Evolutionary conservation across 2,329 filamentous ascomycete genomes (phyloP), one percentile per base, ranked within the genome.

Genomic region (Venturia oleaginea): DNA sequence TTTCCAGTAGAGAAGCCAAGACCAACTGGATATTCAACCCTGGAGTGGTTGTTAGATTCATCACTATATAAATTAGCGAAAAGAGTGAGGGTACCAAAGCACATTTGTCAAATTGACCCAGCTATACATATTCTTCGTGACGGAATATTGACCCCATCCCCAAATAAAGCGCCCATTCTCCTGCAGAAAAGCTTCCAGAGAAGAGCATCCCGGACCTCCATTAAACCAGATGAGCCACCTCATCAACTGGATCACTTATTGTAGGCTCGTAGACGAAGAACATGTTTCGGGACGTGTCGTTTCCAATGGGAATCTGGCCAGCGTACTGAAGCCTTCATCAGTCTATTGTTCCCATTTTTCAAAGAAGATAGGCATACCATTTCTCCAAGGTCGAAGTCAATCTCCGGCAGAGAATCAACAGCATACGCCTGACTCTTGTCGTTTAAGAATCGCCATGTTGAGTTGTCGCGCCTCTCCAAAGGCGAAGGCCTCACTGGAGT

Each of bases 61-160:
- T 42, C 11, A 8, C 10, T 6, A 8, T 17, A 19, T 24, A 40
- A 24, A 61, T 11, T 32, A 37, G 19, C 19, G 43, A 38, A 13
- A 24, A 22, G 8, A 13, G 59, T 37, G 15, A 32, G 24, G n/a
- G 10, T 54, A 54, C 48, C 68, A 69, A 6, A 69, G 66, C 15
- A 68, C 62, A 42, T 69, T 69, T 15, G 68, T 69, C n/a, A 69
- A 61, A 42, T 69, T 69, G 2, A 67, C 67, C 67, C 67, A 69
- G 15, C 60, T 64, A 43, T 69, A 69, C 38, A 66, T 63, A 60
- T 69, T 69, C 22, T 66, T 62, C 10, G 63, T 62, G 3, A 66
- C 66, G 2, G 61, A 62, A 46, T 67, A 67, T 61, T 64, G 62
- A 4, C 68, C 68, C 67, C 65, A 68, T 7, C 61, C 65, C 68